Conservation (phyloP, 2,329 filamentous ascomycete genomes). For the Epichloe amarillans region DNA sequence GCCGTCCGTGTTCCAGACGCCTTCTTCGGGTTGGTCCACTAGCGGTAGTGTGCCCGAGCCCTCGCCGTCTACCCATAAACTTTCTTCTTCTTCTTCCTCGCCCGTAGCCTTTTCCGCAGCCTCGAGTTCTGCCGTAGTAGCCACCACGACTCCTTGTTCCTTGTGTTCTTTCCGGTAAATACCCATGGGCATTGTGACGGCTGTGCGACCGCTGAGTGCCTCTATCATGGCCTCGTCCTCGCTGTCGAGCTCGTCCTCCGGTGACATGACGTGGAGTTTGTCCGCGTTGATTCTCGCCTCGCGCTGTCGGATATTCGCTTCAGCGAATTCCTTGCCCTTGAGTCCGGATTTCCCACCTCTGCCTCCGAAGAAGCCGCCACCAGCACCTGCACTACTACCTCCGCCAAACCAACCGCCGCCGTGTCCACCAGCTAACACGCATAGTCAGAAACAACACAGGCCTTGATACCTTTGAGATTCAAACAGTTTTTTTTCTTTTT, state of each 20-base stretch:
- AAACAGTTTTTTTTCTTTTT: neutral
- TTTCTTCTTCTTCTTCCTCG: conserved; percentile 32
- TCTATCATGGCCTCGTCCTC: conserved; percentile 30
- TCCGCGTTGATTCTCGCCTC: conserved; percentile 44
- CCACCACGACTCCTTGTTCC: conserved; percentile 38
- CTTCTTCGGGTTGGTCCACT: conserved; percentile 22
- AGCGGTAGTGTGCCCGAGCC: conserved; percentile 13
- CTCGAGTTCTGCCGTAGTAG: conserved; percentile 44
- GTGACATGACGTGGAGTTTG: conserved; percentile 32
- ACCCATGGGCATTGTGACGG: conserved; percentile 37
- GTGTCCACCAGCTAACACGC: conserved; percentile 9
- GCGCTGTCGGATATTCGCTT: conserved; percentile 18
- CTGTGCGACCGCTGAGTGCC: conserved; percentile 18
- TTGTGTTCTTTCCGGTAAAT: conserved; percentile 42
- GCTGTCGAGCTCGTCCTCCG: conserved; percentile 31
- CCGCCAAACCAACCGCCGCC: conserved; percentile 19
- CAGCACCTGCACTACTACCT: conserved; percentile 15
- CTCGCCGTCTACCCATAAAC: conserved; percentile 30
- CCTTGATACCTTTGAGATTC: neutral
- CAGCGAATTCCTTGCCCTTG: conserved; percentile 27
- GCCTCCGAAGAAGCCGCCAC: conserved; percentile 15
- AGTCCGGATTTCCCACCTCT: conserved; percentile 17
- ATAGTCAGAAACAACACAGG: neutral
- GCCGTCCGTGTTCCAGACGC: conserved; percentile 30
- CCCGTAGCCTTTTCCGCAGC: conserved; percentile 34